These are phyloP conservation scores for Fusarium dlaminii DNA, from an alignment of 2,329 filamentous ascomycete species.

Conservation along the genomic window DNA sequence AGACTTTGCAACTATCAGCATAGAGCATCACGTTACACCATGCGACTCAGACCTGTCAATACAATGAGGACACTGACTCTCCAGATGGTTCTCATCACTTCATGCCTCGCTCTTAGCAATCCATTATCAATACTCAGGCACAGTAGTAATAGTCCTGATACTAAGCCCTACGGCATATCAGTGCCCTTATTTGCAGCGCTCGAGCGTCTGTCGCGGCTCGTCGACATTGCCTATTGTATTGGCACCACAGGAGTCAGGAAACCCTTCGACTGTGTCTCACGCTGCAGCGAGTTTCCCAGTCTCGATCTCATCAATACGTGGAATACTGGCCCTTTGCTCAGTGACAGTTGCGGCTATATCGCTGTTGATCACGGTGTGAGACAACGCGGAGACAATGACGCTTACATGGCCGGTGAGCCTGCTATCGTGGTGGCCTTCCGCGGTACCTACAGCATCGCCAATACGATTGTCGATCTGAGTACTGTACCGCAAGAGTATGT, in stretches of 20 bases:
- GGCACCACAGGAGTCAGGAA: slow-evolving; percentile 82
- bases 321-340: slow-evolving; percentile 87
- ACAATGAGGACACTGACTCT: slow-evolving; percentile 20
- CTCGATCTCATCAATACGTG: slow-evolving; percentile 86
- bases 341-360: slow-evolving; percentile 93
- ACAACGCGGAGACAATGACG: slow-evolving; percentile 25
- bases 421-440: slow-evolving; percentile 87
- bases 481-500: slow-evolving; percentile 90
- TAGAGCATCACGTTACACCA: slow-evolving; percentile 1
- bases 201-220: slow-evolving; percentile 87
- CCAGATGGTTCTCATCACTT: slow-evolving; percentile 28
- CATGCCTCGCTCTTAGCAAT: slow-evolving; percentile 15
- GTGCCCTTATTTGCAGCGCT: slow-evolving; percentile 75
- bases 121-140: slow-evolving; percentile 19
- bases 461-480: slow-evolving; percentile 89
- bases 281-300: slow-evolving; percentile 83
- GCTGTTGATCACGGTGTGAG: slow-evolving; percentile 75
- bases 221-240: slow-evolving; percentile 95
- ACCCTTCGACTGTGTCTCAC: slow-evolving; percentile 86
- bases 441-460: slow-evolving; percentile 92
- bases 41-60: slow-evolving; percentile 4
- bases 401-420: slow-evolving; percentile 22
- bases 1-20: neutral
- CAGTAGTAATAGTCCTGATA: neutral
- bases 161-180: slow-evolving; percentile 55